A percentile compares a stretch with the other conserved stretches of the same genome.
Conservation (phyloP, 2,329 filamentous ascomycete species). For the Lasiodiplodia theobromae region DNA sequence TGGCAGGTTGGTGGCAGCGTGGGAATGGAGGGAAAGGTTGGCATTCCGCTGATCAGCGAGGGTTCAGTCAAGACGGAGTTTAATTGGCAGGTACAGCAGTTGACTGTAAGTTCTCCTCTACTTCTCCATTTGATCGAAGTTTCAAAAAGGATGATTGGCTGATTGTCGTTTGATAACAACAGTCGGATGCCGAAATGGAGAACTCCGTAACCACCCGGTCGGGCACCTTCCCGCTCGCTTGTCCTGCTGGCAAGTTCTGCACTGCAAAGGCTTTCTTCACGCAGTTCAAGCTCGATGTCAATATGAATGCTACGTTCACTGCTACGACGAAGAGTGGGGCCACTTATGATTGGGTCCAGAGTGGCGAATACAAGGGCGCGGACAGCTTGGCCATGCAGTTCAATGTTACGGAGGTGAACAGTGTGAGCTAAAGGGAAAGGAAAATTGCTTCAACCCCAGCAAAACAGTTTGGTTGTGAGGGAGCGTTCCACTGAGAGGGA, state of each 20-base stretch:
- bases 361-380: neutral
- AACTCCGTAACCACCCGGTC: conserved; percentile 9
- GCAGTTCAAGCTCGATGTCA: conserved; percentile 8
- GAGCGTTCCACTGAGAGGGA: too few relatives aligned
- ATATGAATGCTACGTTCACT: conserved; percentile 3
- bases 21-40: neutral
- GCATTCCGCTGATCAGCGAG: neutral
- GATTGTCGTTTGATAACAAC: neutral
- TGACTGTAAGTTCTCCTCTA: neutral
- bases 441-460: too few relatives aligned
- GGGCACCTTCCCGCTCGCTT: conserved; percentile 11
- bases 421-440: neutral
- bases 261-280: conserved; percentile 3
- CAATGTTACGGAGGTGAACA: conserved; percentile 10
- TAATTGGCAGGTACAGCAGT: conserved; percentile 7
- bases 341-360: neutral
- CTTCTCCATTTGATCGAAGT: neutral
- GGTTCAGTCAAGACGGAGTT: neutral
- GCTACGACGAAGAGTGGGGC: neutral
- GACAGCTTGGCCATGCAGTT: conserved; percentile 14
- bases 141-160: neutral
- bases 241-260: conserved; percentile 6
- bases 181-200: neutral
- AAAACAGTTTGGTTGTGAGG: too few relatives aligned
- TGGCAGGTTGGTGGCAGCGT: conserved; percentile 15